Conservation (phyloP, 495 filamentous ascomycete genomes). For the Xylaria venustula region DNA sequence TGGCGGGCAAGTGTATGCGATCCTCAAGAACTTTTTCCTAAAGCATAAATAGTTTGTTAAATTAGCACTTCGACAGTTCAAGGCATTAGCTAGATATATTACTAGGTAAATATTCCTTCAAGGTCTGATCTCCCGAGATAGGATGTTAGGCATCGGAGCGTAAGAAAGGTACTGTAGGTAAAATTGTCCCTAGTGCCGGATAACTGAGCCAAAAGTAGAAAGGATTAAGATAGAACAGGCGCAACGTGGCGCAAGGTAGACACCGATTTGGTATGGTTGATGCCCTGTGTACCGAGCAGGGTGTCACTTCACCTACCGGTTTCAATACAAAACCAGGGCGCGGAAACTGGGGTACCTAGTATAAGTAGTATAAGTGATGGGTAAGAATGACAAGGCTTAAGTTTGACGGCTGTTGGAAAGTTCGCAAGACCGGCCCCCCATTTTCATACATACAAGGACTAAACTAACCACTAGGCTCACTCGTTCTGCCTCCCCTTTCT, state of each 20-base stretch:
- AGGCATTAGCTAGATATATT: background rate
- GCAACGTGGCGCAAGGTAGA: background rate
- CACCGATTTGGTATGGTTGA: background rate
- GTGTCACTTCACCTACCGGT: constrained; percentile 1
- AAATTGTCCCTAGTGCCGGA: background rate
- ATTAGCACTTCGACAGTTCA: no score
- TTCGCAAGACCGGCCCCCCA: no score
- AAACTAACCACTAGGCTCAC: no score
- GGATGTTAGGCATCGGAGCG: background rate
- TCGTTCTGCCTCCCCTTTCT: background rate
- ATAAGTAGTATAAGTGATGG: no score
- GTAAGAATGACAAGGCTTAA: no score
- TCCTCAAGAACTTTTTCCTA: no score
- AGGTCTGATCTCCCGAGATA: background rate
- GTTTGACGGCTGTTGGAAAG: no score
- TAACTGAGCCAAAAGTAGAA: background rate
- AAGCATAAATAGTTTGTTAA: no score
- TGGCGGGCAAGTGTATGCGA: no score
- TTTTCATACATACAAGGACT: no score
- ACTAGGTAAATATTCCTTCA: background rate
- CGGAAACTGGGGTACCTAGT: background rate
- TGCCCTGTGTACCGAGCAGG: background rate
- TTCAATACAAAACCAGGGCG: background rate
- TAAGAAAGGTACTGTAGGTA: no score
- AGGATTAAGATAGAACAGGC: background rate